Evolutionary conservation across 176 grass and related monocot species (phyloP).

Genomic region (Triticum aestivum): IWGSC_CS_RefSeq_v2.1 NC_057799.1:191040500-191040999

Average conservation of each 20-base stretch:
- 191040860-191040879: neutral
- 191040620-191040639: neutral
- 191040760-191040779: slow-evolving; percentile 2
- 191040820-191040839: neutral
- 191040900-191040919: neutral
- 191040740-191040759: neutral
- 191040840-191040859: neutral
- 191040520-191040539: neutral
- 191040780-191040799: neutral
- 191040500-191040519: slow-evolving; percentile 1
- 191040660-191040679: neutral
- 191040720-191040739: neutral
- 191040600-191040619: neutral
- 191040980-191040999: neutral
- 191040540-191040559: neutral
- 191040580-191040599: neutral
- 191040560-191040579: neutral
- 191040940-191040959: neutral
- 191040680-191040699: neutral
- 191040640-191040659: neutral
- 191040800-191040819: slow-evolving; percentile 12
- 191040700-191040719: neutral
- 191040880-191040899: neutral
- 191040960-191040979: neutral
- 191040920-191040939: neutral